Evolutionary conservation across 1,139 yeast species (phyloP).

Genomic region (Yamadazyma diospyri): DNA sequence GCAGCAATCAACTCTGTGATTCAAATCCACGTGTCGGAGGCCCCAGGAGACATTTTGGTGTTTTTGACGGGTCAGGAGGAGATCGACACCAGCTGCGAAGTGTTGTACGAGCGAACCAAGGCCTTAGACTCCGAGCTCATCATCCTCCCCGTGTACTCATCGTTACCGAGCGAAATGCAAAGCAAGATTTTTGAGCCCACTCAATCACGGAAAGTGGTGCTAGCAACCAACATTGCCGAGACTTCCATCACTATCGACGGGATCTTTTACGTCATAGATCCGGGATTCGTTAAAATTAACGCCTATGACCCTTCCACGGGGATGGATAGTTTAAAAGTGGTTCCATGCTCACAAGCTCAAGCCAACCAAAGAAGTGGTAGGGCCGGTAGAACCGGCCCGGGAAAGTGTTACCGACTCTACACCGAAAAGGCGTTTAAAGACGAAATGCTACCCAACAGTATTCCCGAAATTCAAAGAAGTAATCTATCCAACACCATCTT

Average conservation of each 20-base stretch:
- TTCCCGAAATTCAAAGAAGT: slow-evolving; percentile 93
- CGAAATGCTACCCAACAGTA: slow-evolving; percentile 82
- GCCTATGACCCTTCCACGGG: slow-evolving; percentile 75
- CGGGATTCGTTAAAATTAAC: slow-evolving; percentile 76
- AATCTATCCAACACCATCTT: slow-evolving; percentile 81
- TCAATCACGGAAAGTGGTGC: slow-evolving; percentile 66
- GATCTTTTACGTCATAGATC: slow-evolving; percentile 70
- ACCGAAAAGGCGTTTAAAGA: slow-evolving; percentile 62
- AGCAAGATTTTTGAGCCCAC: slow-evolving; percentile 71
- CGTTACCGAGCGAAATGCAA: slow-evolving; percentile 75
- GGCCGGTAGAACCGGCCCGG: slow-evolving; percentile 88
- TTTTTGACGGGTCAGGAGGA: slow-evolving; percentile 91
- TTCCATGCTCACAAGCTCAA: slow-evolving; percentile 79
- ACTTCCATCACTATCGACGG: slow-evolving; percentile 83
- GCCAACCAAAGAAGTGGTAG: slow-evolving; percentile 82
- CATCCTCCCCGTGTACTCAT: slow-evolving; percentile 83
- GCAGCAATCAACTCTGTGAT: slow-evolving; percentile 78
- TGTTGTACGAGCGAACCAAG: slow-evolving; percentile 62
- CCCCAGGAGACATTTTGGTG: slow-evolving; percentile 77
- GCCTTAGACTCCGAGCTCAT: slow-evolving; percentile 69
- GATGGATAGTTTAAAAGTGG: slow-evolving; percentile 69
- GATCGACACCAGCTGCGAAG: slow-evolving; percentile 86
- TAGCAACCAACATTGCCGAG: slow-evolving; percentile 82
- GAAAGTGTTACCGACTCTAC: slow-evolving; percentile 71
- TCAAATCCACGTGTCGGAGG: slow-evolving; percentile 77